Conservation (phyloP, 192 early-diverging fungal species). For the Umbelopsis vinacea region DNA sequence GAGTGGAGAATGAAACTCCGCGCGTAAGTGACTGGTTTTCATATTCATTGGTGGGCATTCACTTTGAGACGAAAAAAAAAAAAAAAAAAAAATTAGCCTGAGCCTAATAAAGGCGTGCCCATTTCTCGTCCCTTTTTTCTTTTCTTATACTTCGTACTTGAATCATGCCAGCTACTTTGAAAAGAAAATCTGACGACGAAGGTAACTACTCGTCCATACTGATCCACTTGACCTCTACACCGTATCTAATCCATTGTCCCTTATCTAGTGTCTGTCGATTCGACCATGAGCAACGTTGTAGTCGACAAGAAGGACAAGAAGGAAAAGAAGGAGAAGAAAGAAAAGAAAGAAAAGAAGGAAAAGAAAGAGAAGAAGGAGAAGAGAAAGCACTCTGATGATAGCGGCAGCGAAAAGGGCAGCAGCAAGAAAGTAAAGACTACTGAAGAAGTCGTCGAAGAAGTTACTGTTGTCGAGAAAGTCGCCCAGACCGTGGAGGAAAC, state of each 20-base stretch:
- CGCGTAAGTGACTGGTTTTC: no score
- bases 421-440: conserved; percentile 53
- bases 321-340: conserved; percentile 44
- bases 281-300: conserved; percentile 35
- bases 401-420: conserved; percentile 46
- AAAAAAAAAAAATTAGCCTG: conserved; percentile 15
- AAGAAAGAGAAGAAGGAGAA: conserved; percentile 50
- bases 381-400: conserved; percentile 36
- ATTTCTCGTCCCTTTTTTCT: not conserved
- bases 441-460: conserved; percentile 40
- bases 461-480: conserved; percentile 26
- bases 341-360: conserved; percentile 50
- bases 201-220: not conserved
- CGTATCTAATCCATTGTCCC: not conserved
- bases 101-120: not conserved
- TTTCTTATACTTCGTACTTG: not conserved
- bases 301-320: conserved; percentile 53
- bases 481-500: conserved; percentile 32
- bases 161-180: conserved; percentile 18
- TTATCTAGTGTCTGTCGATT: conserved; percentile 7
- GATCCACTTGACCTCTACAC: no score
- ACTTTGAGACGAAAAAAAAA: not conserved
- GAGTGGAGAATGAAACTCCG: no score
- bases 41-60: no score
- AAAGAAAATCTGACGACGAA: conserved; percentile 23